A percentile compares a stretch with the other conserved stretches of the same genome.
Evolutionary conservation across 2,329 filamentous ascomycete species (phyloP).

Genomic region (Penicillium sp.): DNA sequence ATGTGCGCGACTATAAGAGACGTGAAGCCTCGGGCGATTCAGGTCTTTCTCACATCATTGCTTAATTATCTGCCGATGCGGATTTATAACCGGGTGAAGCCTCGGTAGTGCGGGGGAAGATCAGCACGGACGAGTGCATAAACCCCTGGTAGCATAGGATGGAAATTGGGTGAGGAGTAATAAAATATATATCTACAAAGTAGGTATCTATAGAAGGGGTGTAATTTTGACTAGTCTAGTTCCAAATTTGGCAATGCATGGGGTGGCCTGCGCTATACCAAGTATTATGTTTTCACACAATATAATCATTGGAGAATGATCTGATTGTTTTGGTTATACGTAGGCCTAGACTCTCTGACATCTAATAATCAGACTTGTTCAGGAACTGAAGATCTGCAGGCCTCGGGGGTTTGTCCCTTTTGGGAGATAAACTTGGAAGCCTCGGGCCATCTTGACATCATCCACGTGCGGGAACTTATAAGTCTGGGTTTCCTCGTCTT

Average conservation of each 20-base stretch:
- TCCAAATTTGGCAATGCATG: too few relatives aligned
- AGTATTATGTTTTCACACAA: not conserved
- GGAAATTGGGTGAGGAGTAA: too few relatives aligned
- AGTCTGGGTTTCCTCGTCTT: not conserved
- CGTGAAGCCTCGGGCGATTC: constrained; percentile 52
- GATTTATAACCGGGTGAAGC: too few relatives aligned
- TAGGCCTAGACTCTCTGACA: not conserved
- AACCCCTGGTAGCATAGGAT: too few relatives aligned
- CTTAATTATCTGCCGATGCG: too few relatives aligned
- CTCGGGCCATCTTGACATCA: constrained; percentile 11
- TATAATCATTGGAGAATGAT: not conserved
- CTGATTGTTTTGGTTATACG: not conserved
- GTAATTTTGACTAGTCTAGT: too few relatives aligned
- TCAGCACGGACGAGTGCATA: too few relatives aligned
- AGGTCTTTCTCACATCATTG: constrained; percentile 54
- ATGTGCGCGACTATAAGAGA: constrained; percentile 48
- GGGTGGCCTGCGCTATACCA: too few relatives aligned
- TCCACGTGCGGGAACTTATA: not conserved
- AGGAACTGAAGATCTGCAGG: not conserved
- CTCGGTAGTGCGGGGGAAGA: too few relatives aligned
- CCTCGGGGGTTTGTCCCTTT: not conserved
- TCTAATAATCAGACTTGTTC: not conserved
- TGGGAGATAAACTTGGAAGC: constrained; percentile 1
- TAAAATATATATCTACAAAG: too few relatives aligned
- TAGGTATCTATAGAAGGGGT: too few relatives aligned